Percentiles rank a stretch among this genome's conserved stretches.
phyloP scores from a whole-genome alignment of 805 yeast species.

The Yamadazyma tumulicola region DNA sequence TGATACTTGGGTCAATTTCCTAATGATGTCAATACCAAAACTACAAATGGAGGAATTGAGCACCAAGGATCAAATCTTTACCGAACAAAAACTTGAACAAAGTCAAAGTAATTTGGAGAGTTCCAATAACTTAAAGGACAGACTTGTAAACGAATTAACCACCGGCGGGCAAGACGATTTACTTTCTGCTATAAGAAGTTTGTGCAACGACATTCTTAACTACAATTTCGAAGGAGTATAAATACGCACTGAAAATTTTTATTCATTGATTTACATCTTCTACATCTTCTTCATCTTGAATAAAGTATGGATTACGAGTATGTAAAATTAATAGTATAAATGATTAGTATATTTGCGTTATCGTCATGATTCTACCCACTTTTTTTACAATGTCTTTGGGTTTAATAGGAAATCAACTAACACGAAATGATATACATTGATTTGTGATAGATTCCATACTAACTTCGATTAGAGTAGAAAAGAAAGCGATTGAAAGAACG shows the following conservation, averaged over 20 bases:
- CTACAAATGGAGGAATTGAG: constrained; percentile 21
- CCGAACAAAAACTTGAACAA: constrained; percentile 27
- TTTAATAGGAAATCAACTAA: constrained; percentile 41
- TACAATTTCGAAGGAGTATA: constrained; percentile 1
- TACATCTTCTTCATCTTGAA: neutral
- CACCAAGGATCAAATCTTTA: constrained; percentile 34
- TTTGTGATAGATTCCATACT: constrained; percentile 4
- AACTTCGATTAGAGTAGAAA: no score
- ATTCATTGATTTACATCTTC: neutral
- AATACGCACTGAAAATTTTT: neutral
- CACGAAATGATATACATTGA: constrained; percentile 37
- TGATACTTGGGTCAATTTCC: constrained; percentile 11
- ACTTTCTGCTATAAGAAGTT: constrained; percentile 2
- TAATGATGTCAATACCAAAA: constrained; percentile 26
- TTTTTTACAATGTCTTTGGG: constrained; percentile 33
- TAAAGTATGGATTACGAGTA: neutral
- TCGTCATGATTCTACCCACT: constrained; percentile 44
- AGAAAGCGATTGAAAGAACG: no score
- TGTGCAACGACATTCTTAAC: constrained; percentile 3
- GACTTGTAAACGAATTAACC: neutral
- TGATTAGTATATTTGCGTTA: constrained; percentile 41
- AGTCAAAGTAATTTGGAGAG: constrained; percentile 5
- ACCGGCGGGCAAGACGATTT: neutral
- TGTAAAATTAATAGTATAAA: constrained; percentile 12
- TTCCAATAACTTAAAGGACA: neutral